Conservation (phyloP, 2,329 filamentous ascomycete genomes). For the Exophiala lecanii-corni region DNA sequence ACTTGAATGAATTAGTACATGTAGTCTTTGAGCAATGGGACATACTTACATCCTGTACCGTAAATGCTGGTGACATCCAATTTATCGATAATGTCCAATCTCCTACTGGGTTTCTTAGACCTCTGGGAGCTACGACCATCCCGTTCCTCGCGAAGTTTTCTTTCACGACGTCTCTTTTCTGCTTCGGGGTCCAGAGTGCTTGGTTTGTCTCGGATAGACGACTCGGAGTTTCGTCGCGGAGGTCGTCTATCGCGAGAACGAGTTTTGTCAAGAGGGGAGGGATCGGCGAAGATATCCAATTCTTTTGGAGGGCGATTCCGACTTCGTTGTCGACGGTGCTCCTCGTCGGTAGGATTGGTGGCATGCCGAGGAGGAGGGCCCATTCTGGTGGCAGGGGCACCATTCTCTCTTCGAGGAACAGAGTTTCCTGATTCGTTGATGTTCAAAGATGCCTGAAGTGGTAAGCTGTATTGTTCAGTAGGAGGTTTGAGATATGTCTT, state of each 20-base stretch:
- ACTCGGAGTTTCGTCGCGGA: conserved; percentile 60
- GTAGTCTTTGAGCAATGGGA: conserved; percentile 6
- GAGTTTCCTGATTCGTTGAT: conserved; percentile 22
- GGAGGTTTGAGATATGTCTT: neutral
- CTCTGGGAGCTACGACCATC: conserved; percentile 33
- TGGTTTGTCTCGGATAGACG: conserved; percentile 53
- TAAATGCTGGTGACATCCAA: conserved; percentile 71
- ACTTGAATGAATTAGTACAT: conserved; percentile 48
- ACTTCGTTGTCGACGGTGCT: conserved; percentile 28
- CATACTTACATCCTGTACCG: neutral
- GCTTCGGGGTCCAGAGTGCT: conserved; percentile 47
- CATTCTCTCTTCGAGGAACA: conserved; percentile 34
- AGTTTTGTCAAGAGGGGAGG: conserved; percentile 31
- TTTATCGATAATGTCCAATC: conserved; percentile 88
- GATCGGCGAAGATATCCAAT: conserved; percentile 48
- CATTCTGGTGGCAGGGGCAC: conserved; percentile 24
- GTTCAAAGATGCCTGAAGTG: conserved; percentile 12
- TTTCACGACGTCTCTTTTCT: conserved; percentile 47
- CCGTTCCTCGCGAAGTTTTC: conserved; percentile 40
- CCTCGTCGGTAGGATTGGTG: conserved; percentile 31
- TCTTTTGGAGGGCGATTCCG: conserved; percentile 34
- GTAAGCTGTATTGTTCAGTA: neutral
- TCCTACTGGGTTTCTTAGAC: conserved; percentile 31
- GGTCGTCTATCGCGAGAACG: conserved; percentile 41
- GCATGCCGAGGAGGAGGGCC: conserved; percentile 29